phyloP scores from a whole-genome alignment of 257 asterid genomes.

The Ilex aquifolium region DNA sequence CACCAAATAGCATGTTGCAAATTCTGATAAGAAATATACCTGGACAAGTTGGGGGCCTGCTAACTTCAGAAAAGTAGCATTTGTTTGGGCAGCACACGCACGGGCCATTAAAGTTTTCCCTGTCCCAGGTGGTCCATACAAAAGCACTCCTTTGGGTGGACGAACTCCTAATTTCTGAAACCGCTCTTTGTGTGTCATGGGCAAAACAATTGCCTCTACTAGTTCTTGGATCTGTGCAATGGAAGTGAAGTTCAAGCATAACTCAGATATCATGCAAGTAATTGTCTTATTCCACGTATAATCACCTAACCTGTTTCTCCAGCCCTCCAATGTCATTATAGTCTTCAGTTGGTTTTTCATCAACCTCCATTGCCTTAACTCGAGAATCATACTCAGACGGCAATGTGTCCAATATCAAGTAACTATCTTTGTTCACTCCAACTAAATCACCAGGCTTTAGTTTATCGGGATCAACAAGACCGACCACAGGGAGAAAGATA shows the following conservation, averaged over 20 bases:
- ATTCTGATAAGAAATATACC: constrained; percentile 29
- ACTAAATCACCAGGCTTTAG: constrained; percentile 97
- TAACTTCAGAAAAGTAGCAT: constrained; percentile 86
- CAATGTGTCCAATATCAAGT: constrained; percentile 85
- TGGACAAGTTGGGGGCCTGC: constrained; percentile 97
- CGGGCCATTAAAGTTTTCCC: constrained; percentile 92
- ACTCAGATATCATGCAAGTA: neutral
- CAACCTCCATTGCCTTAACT: constrained; percentile 99
- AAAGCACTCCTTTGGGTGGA: constrained; percentile 81
- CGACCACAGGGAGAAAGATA: constrained; percentile 91
- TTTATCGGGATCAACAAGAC: constrained; percentile 90
- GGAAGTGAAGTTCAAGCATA: neutral
- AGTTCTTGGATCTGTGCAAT: constrained; percentile 70
- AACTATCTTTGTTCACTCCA: constrained; percentile 97
- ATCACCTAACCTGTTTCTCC: constrained; percentile 72
- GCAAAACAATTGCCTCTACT: constrained; percentile 86
- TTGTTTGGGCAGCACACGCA: constrained; percentile 98
- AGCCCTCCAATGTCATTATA: constrained; percentile 93
- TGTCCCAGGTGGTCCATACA: constrained; percentile 90
- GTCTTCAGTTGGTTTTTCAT: constrained; percentile 97
- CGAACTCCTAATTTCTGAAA: constrained; percentile 80
- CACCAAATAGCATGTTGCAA: constrained; percentile 3
- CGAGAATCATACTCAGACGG: constrained; percentile 97
- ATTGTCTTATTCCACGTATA: neutral
- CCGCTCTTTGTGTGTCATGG: constrained; percentile 83